These are phyloP conservation scores for Penicillium manginii DNA, from an alignment of 495 filamentous ascomycete species.

Conservation along the genomic window DNA sequence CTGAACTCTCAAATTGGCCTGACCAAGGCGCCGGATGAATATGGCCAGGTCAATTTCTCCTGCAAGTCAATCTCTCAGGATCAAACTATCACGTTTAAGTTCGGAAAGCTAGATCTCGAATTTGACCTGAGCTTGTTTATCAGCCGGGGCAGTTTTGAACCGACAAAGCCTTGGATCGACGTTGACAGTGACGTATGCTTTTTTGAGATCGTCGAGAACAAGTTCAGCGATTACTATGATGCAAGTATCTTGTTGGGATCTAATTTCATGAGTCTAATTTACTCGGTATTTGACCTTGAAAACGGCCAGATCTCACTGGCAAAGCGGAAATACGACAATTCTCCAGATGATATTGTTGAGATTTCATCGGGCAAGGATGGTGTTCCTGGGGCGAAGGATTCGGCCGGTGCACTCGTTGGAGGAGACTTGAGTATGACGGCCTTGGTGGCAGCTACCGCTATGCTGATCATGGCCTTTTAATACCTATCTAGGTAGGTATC, in stretches of 20 bases:
- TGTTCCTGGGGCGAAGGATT: background rate
- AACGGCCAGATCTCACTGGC: conserved; percentile 18
- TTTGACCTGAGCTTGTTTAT: conserved; percentile 4
- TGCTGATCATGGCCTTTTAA: background rate
- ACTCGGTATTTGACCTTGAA: conserved; percentile 17
- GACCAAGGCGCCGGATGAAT: conserved; percentile 3
- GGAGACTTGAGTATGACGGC: background rate
- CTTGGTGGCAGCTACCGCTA: background rate
- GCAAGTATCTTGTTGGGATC: conserved; percentile 9
- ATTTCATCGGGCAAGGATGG: conserved; percentile 8
- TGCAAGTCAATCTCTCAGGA: conserved; percentile 7
- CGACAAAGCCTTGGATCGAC: background rate
- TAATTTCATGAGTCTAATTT: conserved; percentile 11
- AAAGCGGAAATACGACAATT: background rate
- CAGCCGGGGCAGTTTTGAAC: background rate
- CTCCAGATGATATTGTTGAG: conserved; percentile 10
- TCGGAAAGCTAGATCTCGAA: conserved; percentile 8
- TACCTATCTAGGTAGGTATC: too few species aligned
- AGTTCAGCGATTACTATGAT: background rate
- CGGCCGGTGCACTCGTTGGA: background rate
- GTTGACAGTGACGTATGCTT: background rate
- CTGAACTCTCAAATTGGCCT: conserved; percentile 8
- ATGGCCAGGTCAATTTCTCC: conserved; percentile 12
- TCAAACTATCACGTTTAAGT: conserved; percentile 11
- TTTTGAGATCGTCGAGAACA: conserved; percentile 10